phyloP scores from a whole-genome alignment of 148 eudicot species.

The Salicornia ramosissima region DNA sequence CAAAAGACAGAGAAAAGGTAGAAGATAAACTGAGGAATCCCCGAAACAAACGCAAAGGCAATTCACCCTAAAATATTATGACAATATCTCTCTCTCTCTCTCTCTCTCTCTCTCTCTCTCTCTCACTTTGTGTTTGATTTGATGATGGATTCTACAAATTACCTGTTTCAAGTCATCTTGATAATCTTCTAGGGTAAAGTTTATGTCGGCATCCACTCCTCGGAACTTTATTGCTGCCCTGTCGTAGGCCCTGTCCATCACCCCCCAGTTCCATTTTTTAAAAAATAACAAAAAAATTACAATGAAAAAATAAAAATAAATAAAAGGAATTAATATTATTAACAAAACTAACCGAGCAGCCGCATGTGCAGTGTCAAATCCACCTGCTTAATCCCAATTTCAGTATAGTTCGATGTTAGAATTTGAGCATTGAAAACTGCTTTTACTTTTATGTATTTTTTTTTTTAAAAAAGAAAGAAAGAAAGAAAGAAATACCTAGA shows the following conservation, averaged over 20 bases:
- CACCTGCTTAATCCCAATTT: constrained; percentile 50
- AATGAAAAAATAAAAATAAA: not conserved
- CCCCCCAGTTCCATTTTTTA: not conserved
- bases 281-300: not conserved
- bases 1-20: constrained; percentile 11
- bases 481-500: constrained; percentile 51
- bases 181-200: constrained; percentile 77
- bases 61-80: too few species aligned
- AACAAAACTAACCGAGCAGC: constrained; percentile 91
- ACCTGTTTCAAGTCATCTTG: constrained; percentile 91
- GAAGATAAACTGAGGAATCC: not conserved
- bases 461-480: too few species aligned
- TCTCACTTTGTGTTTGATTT: too few species aligned
- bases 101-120: too few species aligned
- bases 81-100: too few species aligned
- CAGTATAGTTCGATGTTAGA: constrained; percentile 20
- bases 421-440: too few species aligned
- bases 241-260: constrained; percentile 78
- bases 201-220: constrained; percentile 93
- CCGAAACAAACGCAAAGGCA: constrained; percentile 26
- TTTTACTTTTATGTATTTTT: too few species aligned
- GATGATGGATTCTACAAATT: too few species aligned
- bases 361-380: constrained; percentile 98
- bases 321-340: too few species aligned
- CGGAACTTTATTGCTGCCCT: constrained; percentile 97